Evolutionary conservation across 306 rosid genomes (phyloP).

Genomic region (Dalbergia cultrata): DNA sequence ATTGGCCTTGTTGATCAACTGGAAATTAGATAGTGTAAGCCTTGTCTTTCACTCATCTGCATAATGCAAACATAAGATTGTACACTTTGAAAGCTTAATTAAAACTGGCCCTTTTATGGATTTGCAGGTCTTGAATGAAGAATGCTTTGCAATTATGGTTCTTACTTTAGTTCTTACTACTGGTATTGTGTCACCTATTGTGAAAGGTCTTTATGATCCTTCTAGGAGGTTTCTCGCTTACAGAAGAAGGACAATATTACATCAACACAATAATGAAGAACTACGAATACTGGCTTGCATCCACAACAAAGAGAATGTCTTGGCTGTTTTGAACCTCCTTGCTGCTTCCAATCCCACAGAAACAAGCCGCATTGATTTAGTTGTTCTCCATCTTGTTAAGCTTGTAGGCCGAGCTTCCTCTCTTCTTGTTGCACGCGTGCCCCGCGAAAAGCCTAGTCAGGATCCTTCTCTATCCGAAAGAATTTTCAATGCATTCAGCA

Average conservation of each 20-base stretch:
- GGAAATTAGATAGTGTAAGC: constrained; percentile 55
- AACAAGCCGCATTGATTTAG: constrained; percentile 52
- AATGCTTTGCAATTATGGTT: constrained; percentile 62
- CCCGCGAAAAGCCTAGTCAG: constrained; percentile 33
- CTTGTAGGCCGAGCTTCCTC: constrained; percentile 64
- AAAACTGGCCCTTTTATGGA: neutral
- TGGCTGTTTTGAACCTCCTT: constrained; percentile 62
- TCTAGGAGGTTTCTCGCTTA: constrained; percentile 67
- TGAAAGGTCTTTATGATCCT: constrained; percentile 64
- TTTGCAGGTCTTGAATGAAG: constrained; percentile 65
- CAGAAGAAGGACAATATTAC: constrained; percentile 69
- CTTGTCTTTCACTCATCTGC: neutral
- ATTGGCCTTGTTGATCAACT: constrained; percentile 48
- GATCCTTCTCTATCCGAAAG: constrained; percentile 48
- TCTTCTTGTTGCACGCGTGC: constrained; percentile 56
- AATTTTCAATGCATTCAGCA: constrained; percentile 60
- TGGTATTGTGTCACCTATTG: constrained; percentile 61
- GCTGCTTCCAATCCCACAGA: constrained; percentile 67
- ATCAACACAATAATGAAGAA: constrained; percentile 53
- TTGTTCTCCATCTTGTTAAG: constrained; percentile 66
- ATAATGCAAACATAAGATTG: neutral
- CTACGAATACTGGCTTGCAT: constrained; percentile 68
- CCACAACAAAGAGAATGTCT: constrained; percentile 62
- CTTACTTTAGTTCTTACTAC: constrained; percentile 61
- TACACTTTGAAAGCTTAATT: constrained; percentile 12